phyloP scores from a whole-genome alignment of 306 rosid species.

The Sicyos edulis region DNA sequence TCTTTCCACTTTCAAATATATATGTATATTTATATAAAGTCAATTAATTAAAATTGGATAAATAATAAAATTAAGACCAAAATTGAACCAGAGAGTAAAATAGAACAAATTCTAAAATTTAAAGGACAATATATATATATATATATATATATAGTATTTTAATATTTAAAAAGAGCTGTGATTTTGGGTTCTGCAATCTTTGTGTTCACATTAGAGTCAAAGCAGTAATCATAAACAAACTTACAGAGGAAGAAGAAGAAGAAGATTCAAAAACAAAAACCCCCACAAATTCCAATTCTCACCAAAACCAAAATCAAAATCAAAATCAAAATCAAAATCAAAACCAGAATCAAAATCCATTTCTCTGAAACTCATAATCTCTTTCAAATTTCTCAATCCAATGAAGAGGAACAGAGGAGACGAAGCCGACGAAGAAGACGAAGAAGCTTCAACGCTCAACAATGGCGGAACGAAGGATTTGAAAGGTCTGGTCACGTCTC shows the following conservation, averaged over 20 bases:
- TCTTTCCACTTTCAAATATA: no score
- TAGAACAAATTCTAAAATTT: no score
- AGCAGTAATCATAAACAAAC: conserved; percentile 11
- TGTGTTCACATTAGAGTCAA: conserved; percentile 38
- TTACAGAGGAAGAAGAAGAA: conserved; percentile 13
- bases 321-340: background rate
- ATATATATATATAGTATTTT: background rate
- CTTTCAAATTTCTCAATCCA: conserved; percentile 19
- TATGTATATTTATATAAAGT: no score
- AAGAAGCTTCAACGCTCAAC: conserved; percentile 14
- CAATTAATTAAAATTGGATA: no score
- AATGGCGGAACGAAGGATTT: conserved; percentile 36
- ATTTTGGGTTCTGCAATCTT: conserved; percentile 11
- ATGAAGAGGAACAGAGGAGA: conserved; percentile 38
- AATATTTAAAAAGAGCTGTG: background rate
- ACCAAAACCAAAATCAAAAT: no score
- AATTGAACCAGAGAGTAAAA: no score
- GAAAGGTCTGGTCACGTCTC: conserved; percentile 50
- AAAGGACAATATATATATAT: no score
- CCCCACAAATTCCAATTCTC: background rate
- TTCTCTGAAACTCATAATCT: conserved; percentile 15
- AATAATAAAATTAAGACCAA: no score
- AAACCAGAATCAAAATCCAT: no score
- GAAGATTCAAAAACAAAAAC: background rate
- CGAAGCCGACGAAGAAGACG: conserved; percentile 22